These are phyloP conservation scores for Talaromyces sp. DNA, from an alignment of 2,329 filamentous ascomycete genomes.

Conservation along the genomic window DNA sequence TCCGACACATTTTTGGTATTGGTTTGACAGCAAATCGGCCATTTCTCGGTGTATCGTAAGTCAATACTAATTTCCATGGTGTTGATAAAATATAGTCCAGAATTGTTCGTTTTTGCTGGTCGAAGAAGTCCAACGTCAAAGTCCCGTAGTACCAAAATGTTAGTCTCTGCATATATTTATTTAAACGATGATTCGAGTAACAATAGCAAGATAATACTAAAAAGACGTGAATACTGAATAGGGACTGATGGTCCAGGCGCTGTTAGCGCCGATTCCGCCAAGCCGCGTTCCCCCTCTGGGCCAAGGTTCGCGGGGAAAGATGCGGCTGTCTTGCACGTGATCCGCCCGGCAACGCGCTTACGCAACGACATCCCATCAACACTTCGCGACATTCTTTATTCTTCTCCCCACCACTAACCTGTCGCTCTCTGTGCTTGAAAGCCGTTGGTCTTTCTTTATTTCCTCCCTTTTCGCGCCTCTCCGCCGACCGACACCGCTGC, in stretches of 20 bases:
- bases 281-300: not conserved
- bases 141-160: not conserved
- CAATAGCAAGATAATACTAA: too few relatives aligned
- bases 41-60: not conserved
- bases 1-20: too few relatives aligned
- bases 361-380: not conserved
- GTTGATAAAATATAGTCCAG: not conserved
- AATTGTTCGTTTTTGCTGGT: not conserved
- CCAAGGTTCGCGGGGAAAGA: not conserved
- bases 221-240: too few relatives aligned
- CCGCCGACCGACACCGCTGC: not conserved
- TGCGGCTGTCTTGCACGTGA: not conserved
- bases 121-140: too few relatives aligned
- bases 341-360: not conserved
- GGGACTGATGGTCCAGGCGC: too few relatives aligned
- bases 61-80: not conserved
- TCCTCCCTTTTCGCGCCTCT: not conserved
- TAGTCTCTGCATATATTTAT: too few relatives aligned
- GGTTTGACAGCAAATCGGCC: not conserved
- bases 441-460: not conserved
- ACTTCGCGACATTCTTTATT: not conserved
- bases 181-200: too few relatives aligned
- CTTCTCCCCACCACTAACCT: not conserved
- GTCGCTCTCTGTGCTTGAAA: not conserved
- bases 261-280: not conserved